These are phyloP conservation scores for Scytalidium sp. DNA, from an alignment of 2,329 filamentous ascomycete genomes.

Conservation along the genomic window DNA sequence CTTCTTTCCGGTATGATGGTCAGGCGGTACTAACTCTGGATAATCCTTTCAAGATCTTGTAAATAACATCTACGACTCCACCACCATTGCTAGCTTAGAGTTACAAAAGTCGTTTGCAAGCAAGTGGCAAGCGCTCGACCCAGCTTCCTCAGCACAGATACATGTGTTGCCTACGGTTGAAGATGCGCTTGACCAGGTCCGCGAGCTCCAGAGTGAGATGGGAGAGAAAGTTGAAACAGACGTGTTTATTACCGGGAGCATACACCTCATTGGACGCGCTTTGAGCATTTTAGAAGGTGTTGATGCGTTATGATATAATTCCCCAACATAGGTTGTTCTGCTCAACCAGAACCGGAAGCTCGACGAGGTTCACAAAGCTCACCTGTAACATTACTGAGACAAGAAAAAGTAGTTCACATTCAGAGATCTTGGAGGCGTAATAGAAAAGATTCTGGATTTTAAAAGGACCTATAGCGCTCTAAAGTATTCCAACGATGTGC, in stretches of 20 bases:
- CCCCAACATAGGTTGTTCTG: background rate
- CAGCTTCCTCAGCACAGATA: conserved; percentile 1
- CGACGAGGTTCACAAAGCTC: background rate
- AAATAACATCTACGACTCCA: conserved; percentile 40
- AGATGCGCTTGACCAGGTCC: conserved; percentile 48
- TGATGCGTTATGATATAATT: conserved; percentile 17
- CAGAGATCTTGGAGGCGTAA: too few relatives aligned
- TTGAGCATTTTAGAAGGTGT: conserved; percentile 66
- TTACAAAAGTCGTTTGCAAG: conserved; percentile 61
- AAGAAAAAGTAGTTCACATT: too few relatives aligned
- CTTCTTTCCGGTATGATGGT: background rate
- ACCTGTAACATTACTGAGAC: too few relatives aligned
- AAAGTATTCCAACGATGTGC: background rate
- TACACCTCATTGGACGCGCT: conserved; percentile 65
- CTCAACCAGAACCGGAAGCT: background rate
- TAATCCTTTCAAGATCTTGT: conserved; percentile 45
- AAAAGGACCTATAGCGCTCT: background rate
- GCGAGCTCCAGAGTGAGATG: conserved; percentile 28
- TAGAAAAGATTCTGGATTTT: background rate
- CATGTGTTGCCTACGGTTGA: conserved; percentile 50
- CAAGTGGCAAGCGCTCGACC: conserved; percentile 18
- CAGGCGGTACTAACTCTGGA: background rate
- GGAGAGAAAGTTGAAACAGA: conserved; percentile 18
- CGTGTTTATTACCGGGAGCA: conserved; percentile 55
- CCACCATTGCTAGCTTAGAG: conserved; percentile 46